These are phyloP conservation scores for Pseudomassariella vexata DNA, from an alignment of 2,329 filamentous ascomycete species.

Conservation along the genomic window DNA sequence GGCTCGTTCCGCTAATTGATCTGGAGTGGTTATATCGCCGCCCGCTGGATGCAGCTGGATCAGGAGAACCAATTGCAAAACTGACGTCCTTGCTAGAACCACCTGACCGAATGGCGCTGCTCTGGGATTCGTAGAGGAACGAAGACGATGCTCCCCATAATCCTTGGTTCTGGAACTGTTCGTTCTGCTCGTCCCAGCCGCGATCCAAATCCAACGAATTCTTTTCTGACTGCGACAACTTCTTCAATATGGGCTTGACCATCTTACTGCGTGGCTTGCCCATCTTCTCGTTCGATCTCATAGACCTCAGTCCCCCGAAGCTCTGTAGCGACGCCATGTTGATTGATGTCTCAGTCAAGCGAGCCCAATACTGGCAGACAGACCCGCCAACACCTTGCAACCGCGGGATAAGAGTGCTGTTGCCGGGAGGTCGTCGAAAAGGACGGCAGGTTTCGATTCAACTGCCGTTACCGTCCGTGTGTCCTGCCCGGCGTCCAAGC, in stretches of 20 bases:
- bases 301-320: constrained; percentile 19
- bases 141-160: constrained; percentile 13
- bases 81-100: constrained; percentile 34
- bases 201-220: constrained; percentile 58
- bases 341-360: constrained; percentile 1
- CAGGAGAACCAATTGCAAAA: constrained; percentile 35
- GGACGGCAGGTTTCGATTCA: no score
- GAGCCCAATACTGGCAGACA: no score
- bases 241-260: constrained; percentile 60
- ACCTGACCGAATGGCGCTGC: constrained; percentile 14
- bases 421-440: no score
- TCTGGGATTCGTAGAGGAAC: constrained; percentile 11
- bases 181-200: constrained; percentile 50
- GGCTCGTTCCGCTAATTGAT: constrained; percentile 53
- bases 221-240: constrained; percentile 52
- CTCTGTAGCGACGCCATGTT: constrained; percentile 31
- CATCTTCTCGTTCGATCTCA: constrained; percentile 26
- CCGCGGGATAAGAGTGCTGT: no score
- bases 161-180: constrained; percentile 25
- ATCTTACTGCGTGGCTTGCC: constrained; percentile 41
- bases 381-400: no score
- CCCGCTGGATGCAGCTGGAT: constrained; percentile 18
- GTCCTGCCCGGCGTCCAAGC: no score
- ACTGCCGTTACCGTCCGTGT: no score
- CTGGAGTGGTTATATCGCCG: constrained; percentile 49